These are phyloP conservation scores for Starmerella bombicola DNA, from an alignment of 805 yeast species.

Conservation along the genomic window DNA sequence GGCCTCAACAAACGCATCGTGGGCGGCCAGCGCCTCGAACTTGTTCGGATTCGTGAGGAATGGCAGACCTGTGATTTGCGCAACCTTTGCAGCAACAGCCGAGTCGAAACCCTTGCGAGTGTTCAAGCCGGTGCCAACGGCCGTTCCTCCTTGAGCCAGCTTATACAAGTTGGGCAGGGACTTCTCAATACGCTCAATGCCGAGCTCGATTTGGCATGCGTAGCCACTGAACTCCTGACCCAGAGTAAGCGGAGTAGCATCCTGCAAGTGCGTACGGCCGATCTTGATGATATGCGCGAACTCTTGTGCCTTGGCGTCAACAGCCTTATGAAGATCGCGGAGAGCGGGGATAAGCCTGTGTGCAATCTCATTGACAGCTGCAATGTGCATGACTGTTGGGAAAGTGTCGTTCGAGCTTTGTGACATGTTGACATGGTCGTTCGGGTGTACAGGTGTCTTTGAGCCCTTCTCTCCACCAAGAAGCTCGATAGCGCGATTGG, in stretches of 20 bases:
- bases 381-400: constrained; percentile 99
- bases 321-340: constrained; percentile 61
- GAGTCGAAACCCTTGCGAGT: constrained; percentile 82
- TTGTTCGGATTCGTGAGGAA: constrained; percentile 96
- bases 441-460: constrained; percentile 91
- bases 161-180: constrained; percentile 61
- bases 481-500: constrained; percentile 94
- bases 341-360: constrained; percentile 68
- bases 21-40: constrained; percentile 98
- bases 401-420: constrained; percentile 98
- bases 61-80: constrained; percentile 74
- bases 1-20: constrained; percentile 95
- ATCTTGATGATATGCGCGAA: constrained; percentile 85
- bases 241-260: constrained; percentile 93
- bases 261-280: constrained; percentile 98
- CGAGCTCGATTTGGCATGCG: constrained; percentile 83
- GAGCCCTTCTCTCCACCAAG: constrained; percentile 88
- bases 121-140: constrained; percentile 97
- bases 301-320: constrained; percentile 66
- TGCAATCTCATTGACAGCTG: constrained; percentile 84
- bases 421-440: constrained; percentile 96
- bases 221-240: constrained; percentile 98
- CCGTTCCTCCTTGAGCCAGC: constrained; percentile 98
- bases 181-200: constrained; percentile 72
- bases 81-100: constrained; percentile 74